phyloP scores from a whole-genome alignment of 495 filamentous ascomycete genomes.

The Thozetella sp. region DNA sequence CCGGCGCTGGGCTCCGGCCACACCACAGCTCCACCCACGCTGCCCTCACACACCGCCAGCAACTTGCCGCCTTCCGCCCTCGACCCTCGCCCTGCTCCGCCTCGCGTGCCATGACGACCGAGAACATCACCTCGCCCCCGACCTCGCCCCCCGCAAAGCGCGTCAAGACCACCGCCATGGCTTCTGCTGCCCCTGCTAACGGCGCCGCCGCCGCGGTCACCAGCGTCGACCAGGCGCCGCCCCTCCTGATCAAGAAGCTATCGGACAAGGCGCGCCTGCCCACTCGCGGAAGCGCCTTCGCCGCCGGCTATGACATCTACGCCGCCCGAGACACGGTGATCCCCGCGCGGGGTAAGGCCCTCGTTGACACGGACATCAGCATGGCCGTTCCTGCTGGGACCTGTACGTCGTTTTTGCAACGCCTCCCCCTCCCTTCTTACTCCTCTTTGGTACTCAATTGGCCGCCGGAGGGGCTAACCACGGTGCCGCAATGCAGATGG shows the following conservation, averaged over 20 bases:
- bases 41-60: not conserved
- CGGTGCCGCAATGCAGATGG: slow-evolving; percentile 61
- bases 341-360: slow-evolving; percentile 77
- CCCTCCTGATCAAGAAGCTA: slow-evolving; percentile 86
- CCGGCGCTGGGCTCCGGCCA: not conserved
- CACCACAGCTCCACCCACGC: not conserved
- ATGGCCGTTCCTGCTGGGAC: slow-evolving; percentile 88
- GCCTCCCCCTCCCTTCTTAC: not conserved
- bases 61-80: not conserved
- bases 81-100: slow-evolving; percentile 16
- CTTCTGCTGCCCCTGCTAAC: slow-evolving; percentile 8
- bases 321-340: slow-evolving; percentile 72
- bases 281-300: slow-evolving; percentile 84
- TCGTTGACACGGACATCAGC: slow-evolving; percentile 88
- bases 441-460: not conserved
- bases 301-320: slow-evolving; percentile 91
- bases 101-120: slow-evolving; percentile 56
- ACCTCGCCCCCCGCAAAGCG: slow-evolving; percentile 49
- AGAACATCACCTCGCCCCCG: slow-evolving; percentile 40
- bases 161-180: slow-evolving; percentile 37
- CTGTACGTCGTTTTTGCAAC: slow-evolving; percentile 59
- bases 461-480: not conserved
- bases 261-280: slow-evolving; percentile 71
- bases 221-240: slow-evolving; percentile 37
- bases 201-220: slow-evolving; percentile 27